Conservation (phyloP, 805 yeast species). For the Grigorovia humatica region DNA sequence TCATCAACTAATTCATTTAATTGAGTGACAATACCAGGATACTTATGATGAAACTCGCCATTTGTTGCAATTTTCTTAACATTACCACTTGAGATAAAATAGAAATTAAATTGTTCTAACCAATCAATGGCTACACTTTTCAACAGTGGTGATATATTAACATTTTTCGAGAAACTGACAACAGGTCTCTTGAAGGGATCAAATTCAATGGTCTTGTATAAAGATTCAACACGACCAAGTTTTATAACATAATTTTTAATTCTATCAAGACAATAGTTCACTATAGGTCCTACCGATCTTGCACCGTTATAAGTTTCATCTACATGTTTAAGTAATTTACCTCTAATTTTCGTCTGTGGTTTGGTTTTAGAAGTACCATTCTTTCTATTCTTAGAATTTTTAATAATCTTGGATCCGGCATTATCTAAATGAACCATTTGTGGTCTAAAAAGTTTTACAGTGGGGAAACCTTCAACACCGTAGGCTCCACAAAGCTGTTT, state of each 20-base stretch:
- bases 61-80: conserved; percentile 10
- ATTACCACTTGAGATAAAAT: conserved; percentile 31
- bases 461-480: conserved; percentile 72
- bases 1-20: conserved; percentile 8
- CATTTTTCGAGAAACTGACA: conserved; percentile 44
- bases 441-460: conserved; percentile 73
- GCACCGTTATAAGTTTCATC: conserved; percentile 53
- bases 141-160: conserved; percentile 41
- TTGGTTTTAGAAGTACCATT: not conserved
- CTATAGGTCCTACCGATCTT: conserved; percentile 45
- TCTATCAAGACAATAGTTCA: conserved; percentile 44
- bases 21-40: conserved; percentile 17
- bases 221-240: conserved; percentile 29
- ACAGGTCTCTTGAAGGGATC: conserved; percentile 24
- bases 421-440: conserved; percentile 39
- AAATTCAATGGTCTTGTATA: conserved; percentile 18
- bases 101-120: conserved; percentile 38
- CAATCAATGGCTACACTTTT: conserved; percentile 66
- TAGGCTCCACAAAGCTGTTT: conserved; percentile 58
- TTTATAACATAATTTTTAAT: conserved; percentile 58
- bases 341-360: not conserved
- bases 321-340: conserved; percentile 30
- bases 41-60: conserved; percentile 5
- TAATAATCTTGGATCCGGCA: too few relatives aligned
- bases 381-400: not conserved